phyloP scores from a whole-genome alignment of 768 basidiomycete species.

The Chalciporus pseudorubinellus region DNA sequence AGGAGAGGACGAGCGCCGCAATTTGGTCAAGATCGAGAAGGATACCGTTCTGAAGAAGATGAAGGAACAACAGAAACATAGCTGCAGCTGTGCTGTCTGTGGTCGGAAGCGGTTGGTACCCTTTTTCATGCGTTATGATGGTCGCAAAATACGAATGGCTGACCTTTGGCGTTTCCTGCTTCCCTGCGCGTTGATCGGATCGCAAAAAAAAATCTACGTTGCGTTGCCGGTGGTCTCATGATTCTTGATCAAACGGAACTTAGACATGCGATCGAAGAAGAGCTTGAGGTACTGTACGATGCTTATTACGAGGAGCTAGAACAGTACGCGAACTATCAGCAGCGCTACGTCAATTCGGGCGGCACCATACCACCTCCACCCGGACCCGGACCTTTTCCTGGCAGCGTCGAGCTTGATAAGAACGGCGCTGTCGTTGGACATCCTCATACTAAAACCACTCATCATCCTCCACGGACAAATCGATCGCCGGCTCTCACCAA shows the following conservation, averaged over 20 bases:
- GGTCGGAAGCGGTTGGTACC: constrained; percentile 88
- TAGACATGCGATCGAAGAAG: constrained; percentile 97
- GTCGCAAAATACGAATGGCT: constrained; percentile 16
- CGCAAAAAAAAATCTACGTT: constrained; percentile 15
- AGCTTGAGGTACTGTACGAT: constrained; percentile 99
- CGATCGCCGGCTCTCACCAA: constrained; percentile 34
- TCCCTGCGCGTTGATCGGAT: constrained; percentile 18
- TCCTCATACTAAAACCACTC: constrained; percentile 29
- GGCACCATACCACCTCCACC: constrained; percentile 89
- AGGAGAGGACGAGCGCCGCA: constrained; percentile 86
- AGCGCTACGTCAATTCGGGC: constrained; percentile 89
- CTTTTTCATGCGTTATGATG: constrained; percentile 27
- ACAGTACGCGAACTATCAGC: constrained; percentile 97
- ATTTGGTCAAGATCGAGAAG: constrained; percentile 96
- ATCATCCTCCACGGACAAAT: constrained; percentile 41
- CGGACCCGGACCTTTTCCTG: constrained; percentile 97
- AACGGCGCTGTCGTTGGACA: constrained; percentile 66
- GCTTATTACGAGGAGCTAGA: constrained; percentile 99
- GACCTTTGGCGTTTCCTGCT: constrained; percentile 21
- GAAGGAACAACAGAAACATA: constrained; percentile 99
- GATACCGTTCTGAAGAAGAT: constrained; percentile 97
- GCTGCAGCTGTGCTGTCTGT: constrained; percentile 94
- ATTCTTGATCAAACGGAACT: constrained; percentile 17
- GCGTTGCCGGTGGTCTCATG: constrained; percentile 8
- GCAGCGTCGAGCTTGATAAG: constrained; percentile 95